Evolutionary conservation across 495 filamentous ascomycete genomes (phyloP).

Genomic region (Haplographium delicatum): DNA sequence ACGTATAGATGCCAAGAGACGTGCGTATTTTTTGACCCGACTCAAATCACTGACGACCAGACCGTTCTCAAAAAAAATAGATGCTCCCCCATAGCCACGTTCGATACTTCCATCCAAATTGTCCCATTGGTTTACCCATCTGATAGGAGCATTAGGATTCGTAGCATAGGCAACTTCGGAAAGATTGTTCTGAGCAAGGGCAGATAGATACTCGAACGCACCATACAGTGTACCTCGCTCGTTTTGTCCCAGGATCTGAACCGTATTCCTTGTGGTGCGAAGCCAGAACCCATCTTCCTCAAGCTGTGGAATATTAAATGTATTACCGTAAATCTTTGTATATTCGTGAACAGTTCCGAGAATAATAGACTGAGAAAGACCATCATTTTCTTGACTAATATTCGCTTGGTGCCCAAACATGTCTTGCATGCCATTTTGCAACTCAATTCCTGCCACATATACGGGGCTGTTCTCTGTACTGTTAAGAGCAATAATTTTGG

Average conservation of each 20-base stretch:
- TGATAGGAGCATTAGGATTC: constrained; percentile 56
- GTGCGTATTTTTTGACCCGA: constrained; percentile 57
- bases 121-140: constrained; percentile 73
- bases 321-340: constrained; percentile 31
- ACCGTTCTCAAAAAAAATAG: constrained; percentile 62
- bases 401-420: constrained; percentile 44
- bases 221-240: constrained; percentile 66
- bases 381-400: constrained; percentile 26
- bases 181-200: constrained; percentile 57
- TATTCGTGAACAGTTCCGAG: constrained; percentile 55
- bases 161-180: constrained; percentile 45
- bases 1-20: constrained; percentile 60
- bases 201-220: constrained; percentile 62
- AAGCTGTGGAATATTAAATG: constrained; percentile 36
- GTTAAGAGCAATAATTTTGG: constrained; percentile 51
- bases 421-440: constrained; percentile 50
- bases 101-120: constrained; percentile 68
- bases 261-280: constrained; percentile 34
- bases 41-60: constrained; percentile 50
- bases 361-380: constrained; percentile 37
- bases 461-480: constrained; percentile 47
- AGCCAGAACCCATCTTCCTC: constrained; percentile 63
- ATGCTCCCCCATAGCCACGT: constrained; percentile 62
- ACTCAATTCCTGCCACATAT: constrained; percentile 51
- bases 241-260: constrained; percentile 61